Evolutionary conservation across 768 basidiomycete species (phyloP), one percentile per base, ranked within the genome.

Genomic region (Rhodocollybia butyracea): DNA sequence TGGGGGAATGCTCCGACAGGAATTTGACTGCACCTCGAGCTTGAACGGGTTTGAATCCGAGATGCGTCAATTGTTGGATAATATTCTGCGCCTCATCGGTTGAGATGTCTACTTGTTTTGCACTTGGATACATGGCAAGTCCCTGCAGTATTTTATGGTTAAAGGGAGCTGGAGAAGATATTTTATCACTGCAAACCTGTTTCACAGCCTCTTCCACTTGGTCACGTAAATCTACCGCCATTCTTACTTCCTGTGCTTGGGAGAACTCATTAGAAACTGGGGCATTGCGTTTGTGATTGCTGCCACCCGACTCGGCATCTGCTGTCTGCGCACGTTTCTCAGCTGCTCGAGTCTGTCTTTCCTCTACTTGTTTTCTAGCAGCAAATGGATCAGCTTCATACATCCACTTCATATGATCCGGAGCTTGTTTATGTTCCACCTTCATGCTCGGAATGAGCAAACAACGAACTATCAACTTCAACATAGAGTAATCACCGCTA

Each of bases 321-420:
- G n/a, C 34, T 4, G 48, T 43, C 51, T 42, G 11, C 54, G 76
- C 68, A 64, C 74, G 73, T 70, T 72, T 80, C 66, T 78, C 70
- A 19, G 76, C 68, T 29, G 78, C 75, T 57, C 82, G 84, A 26
- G 69, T 76, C 65, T 91, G 89, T 32, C 89, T 76, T 41, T 82
- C 79, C 13, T 84, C 79, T 2, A 91, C 88, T 54, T 78, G 75
- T 59, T 82, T 82, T 56, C 77, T 78, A 5, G 91, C 90, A 17
- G 80, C 78, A 63, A 94, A 96, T 2, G 93, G 94, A 73, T 96
- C 92, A 5, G 85, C 74, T n/a, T 83, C 79, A 62, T 89, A 96
- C 82, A 91, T 88, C 93, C 93, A 95, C 48, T 78, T 80, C 65
- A 83, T 78, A 66, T 93, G 89, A 2, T 83, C 78, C 1, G 86